Base-by-base conservation (phyloP, 495 filamentous ascomycete genomes). In the Xylaria scruposa region DNA sequence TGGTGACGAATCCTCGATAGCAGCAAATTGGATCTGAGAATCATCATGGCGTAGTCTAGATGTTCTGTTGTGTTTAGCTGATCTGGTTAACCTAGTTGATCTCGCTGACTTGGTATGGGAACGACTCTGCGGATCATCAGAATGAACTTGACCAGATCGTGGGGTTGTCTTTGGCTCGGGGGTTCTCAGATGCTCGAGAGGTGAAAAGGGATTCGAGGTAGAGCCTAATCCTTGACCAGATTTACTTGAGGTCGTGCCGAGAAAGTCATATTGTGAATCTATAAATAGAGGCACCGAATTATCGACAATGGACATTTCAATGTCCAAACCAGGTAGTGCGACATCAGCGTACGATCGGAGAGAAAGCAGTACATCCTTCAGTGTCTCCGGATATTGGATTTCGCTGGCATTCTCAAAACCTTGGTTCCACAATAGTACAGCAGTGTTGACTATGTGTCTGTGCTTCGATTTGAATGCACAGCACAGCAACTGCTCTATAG, bases 11-110 rank as follows among this genome's bases (percentile, higher is more conserved):
- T 87, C 86, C 21, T 71, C 70, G 61, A 95, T 89, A 0, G 89
- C 78, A 7, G 89, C 87, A 74, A 95, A 96, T 56, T 93, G 84
- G 42, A 95, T 85, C 72, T 95, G 92, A 6, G 93, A 94, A 78
- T 95, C 88, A 73, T 95, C 87, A 75, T 96, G 93, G 36, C 90
- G 86, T 36, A 89, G 80, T 31, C 83, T 86, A 3, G 83, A 78
- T 24, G 78, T 77, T 2, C 65, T 71, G 40, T 65, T 76, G 1
- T 73, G 79, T 53, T 54, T 74, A 36, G 75, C 31, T 31, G 77
- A 72, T 47, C 60, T 33, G 31, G 46, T 58, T 26, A 61, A 67
- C 36, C 64, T 36, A 19, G 47, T 67, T 36, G 64, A 67, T 56
- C 49, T 56, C 31, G 49, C 47, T n/a, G 65, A 54, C 38, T 38